phyloP scores from a whole-genome alignment of 306 rosid genomes.

The Acacia melanoxylon region DNA sequence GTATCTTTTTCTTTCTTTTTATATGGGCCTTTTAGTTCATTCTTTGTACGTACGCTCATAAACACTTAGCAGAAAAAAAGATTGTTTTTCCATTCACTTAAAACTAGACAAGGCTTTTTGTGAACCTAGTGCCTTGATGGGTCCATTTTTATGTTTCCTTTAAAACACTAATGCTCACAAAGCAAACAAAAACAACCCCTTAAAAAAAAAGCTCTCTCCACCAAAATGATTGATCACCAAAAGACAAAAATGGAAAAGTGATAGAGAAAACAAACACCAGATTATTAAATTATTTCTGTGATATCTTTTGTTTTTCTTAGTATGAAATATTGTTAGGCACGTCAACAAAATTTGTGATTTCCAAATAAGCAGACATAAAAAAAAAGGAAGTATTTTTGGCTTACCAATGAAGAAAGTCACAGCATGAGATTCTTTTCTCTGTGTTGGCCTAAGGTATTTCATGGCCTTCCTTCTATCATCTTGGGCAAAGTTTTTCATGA shows the following conservation, averaged over 20 bases:
- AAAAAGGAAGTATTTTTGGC: background rate
- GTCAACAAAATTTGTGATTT: background rate
- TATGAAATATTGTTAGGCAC: background rate
- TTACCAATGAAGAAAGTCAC: constrained; percentile 88
- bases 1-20: background rate
- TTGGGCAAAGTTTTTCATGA: constrained; percentile 63
- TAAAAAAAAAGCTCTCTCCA: constrained; percentile 38
- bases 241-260: constrained; percentile 28
- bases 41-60: constrained; percentile 34
- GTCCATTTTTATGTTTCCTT: constrained; percentile 40
- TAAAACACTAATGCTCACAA: constrained; percentile 46
- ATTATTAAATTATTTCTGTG: background rate
- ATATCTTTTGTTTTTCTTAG: background rate
- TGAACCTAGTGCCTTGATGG: constrained; percentile 58
- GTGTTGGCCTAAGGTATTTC: constrained; percentile 90
- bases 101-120: constrained; percentile 45
- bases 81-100: constrained; percentile 47
- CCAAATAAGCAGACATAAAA: background rate
- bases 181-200: constrained; percentile 34
- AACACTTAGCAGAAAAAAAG: constrained; percentile 27
- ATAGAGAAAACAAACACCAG: background rate
- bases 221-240: constrained; percentile 34
- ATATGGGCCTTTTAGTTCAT: constrained; percentile 35
- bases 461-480: constrained; percentile 89
- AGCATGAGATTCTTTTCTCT: constrained; percentile 77